Percentiles rank a stretch among this genome's conserved stretches.
Conservation (phyloP, 352 stramenopile species). For the Phytophthora pseudosyringae region DNA sequence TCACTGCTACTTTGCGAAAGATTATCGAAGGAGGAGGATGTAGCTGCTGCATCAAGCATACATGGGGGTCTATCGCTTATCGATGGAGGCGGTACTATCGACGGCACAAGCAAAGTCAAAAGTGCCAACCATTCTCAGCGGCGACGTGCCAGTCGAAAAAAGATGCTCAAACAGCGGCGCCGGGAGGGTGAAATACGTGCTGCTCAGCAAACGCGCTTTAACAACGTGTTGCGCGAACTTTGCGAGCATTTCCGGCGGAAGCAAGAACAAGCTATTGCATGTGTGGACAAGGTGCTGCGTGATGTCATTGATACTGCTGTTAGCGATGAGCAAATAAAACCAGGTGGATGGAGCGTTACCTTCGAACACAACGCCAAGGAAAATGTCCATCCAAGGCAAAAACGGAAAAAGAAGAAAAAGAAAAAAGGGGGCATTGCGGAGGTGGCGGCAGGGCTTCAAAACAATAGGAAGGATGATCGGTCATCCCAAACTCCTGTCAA, state of each 20-base stretch:
- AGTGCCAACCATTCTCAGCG: constrained; percentile 54
- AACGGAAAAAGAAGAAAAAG: constrained; percentile 43
- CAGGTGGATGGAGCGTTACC: constrained; percentile 26
- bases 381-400: constrained; percentile 23
- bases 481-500: constrained; percentile 14
- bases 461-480: background rate
- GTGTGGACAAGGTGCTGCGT: constrained; percentile 42
- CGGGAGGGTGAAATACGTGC: constrained; percentile 42
- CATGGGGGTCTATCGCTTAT: background rate
- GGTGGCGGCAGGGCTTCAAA: background rate
- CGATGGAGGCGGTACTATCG: background rate
- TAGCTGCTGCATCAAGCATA: background rate
- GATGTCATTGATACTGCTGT: constrained; percentile 53
- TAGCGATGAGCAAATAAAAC: constrained; percentile 12
- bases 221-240: constrained; percentile 53
- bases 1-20: constrained; percentile 69
- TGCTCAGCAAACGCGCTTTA: constrained; percentile 50
- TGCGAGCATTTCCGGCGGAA: constrained; percentile 32
- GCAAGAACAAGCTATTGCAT: constrained; percentile 28
- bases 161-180: constrained; percentile 68
- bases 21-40: constrained; percentile 50
- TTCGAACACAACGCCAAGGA: constrained; percentile 4
- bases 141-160: constrained; percentile 70
- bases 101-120: constrained; percentile 3
- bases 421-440: constrained; percentile 17